A percentile compares a stretch with the other conserved stretches of the same genome.
These are phyloP conservation scores for Colletotrichum tofieldiae DNA, from an alignment of 2,329 filamentous ascomycete genomes.

Conservation along the genomic window DNA sequence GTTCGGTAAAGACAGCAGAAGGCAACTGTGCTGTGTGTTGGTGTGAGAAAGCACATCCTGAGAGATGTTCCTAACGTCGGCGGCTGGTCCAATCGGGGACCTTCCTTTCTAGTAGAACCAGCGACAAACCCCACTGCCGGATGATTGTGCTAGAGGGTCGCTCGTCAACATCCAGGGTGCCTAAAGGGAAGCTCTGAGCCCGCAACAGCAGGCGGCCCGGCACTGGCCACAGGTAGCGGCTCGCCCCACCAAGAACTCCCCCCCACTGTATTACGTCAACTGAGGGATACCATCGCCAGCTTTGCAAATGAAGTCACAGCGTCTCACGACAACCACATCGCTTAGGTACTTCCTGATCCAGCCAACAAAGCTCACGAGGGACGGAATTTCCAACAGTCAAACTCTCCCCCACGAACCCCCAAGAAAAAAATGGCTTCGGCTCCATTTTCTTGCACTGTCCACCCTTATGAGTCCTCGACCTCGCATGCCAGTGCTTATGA, in stretches of 20 bases:
- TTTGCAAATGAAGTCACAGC: not conserved
- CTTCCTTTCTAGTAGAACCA: conserved; percentile 1
- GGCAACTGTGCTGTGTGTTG: not conserved
- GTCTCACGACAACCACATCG: not conserved
- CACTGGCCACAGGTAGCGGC: not conserved
- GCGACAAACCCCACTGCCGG: not conserved
- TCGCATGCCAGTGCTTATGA: conserved; percentile 64
- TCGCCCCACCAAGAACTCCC: not conserved
- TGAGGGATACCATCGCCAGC: not conserved
- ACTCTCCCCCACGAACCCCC: not conserved
- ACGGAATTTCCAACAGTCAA: not conserved
- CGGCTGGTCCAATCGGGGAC: conserved; percentile 22
- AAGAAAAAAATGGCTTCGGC: conserved; percentile 8
- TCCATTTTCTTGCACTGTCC: conserved; percentile 56
- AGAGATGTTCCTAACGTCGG: not conserved
- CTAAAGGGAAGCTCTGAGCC: not conserved
- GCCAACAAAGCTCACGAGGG: not conserved
- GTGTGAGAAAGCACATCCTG: conserved; percentile 6
- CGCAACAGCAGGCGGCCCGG: conserved; percentile 1
- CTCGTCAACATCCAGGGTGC: not conserved
- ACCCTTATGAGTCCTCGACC: conserved; percentile 61
- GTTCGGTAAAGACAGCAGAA: not conserved
- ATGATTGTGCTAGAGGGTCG: not conserved
- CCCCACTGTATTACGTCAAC: conserved; percentile 19
- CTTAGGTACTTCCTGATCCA: not conserved